phyloP scores from a whole-genome alignment of 148 eudicot species.

The Rhododendron griersonianum region DNA sequence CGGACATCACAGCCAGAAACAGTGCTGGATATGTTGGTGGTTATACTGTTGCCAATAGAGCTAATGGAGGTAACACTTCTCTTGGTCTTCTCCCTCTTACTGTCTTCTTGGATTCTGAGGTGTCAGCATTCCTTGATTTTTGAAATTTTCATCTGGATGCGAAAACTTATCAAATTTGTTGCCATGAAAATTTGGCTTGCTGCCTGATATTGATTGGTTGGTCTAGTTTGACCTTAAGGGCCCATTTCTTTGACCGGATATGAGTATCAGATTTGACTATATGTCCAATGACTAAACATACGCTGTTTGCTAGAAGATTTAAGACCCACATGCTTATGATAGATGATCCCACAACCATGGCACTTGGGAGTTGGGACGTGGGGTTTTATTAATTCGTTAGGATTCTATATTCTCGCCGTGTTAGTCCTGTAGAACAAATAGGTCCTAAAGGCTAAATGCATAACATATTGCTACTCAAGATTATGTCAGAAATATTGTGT shows the following conservation, averaged over 20 bases:
- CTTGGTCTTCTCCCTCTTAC: neutral
- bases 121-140: neutral
- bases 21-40: constrained; percentile 79
- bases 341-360: neutral
- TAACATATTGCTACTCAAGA: neutral
- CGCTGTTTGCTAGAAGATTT: neutral
- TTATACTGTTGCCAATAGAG: constrained; percentile 54
- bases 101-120: neutral
- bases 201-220: neutral
- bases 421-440: neutral
- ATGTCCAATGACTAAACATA: neutral
- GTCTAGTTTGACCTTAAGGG: neutral
- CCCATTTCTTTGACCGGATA: neutral
- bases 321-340: neutral
- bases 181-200: neutral
- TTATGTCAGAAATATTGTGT: neutral
- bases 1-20: constrained; percentile 60
- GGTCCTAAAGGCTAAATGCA: neutral
- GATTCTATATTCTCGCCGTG: neutral
- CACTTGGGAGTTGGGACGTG: neutral
- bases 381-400: neutral
- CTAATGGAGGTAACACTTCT: constrained; percentile 58
- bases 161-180: neutral
- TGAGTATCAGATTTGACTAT: neutral
- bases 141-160: neutral